Evolutionary conservation across 83 land plant genomes (phyloP).

Genomic region (Picea abies): DNA sequence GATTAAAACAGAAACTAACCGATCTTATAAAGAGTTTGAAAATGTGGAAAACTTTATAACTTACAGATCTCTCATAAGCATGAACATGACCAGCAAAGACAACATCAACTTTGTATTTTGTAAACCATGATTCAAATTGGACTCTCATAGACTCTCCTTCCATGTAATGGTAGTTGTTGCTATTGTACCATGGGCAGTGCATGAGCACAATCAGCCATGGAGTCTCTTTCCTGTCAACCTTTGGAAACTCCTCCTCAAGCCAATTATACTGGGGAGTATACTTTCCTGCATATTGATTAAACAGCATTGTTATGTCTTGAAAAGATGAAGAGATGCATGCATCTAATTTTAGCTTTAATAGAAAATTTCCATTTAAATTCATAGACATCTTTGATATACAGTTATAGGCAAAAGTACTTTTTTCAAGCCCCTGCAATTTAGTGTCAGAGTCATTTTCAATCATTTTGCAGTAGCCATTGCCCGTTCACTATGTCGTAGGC

Average conservation of each 20-base stretch:
- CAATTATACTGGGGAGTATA: conserved; percentile 30
- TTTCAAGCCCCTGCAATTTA: background rate
- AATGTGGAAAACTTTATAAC: conserved; percentile 7
- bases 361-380: background rate
- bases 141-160: conserved; percentile 67
- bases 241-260: conserved; percentile 22
- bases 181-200: conserved; percentile 33
- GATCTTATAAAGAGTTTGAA: too few species aligned
- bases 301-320: background rate
- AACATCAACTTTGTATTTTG: conserved; percentile 55
- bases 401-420: background rate
- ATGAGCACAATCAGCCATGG: conserved; percentile 38
- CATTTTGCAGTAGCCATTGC: too few species aligned
- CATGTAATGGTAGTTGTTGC: conserved; percentile 29
- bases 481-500: conserved; percentile 53
- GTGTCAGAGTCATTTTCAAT: background rate
- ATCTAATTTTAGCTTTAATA: background rate
- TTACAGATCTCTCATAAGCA: conserved; percentile 71
- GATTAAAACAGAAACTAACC: too few species aligned
- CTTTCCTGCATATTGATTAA: conserved; percentile 16
- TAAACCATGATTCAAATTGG: conserved; percentile 55
- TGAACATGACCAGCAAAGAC: conserved; percentile 73
- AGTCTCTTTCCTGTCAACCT: conserved; percentile 24
- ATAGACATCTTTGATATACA: background rate
- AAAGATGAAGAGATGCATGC: background rate